Conservation (phyloP, 2,329 filamentous ascomycete species). For the Trichoderma sp. region DNA sequence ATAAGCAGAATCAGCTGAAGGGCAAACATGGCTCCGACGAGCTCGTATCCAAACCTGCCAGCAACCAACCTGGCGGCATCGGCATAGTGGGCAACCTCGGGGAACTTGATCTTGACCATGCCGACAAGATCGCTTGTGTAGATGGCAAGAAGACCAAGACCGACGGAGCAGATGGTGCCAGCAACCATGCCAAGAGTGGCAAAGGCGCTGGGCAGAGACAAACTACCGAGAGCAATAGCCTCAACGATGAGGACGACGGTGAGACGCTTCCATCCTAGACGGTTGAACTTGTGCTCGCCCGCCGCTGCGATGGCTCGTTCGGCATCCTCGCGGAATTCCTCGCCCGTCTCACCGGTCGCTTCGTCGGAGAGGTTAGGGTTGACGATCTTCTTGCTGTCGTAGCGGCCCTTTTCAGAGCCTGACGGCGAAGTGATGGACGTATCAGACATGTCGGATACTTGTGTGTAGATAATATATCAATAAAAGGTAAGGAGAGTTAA, state of each 20-base stretch:
- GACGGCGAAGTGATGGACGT: conserved; percentile 17
- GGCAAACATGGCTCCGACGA: conserved; percentile 60
- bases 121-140: conserved; percentile 49
- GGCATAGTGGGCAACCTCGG: conserved; percentile 63
- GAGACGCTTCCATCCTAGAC: conserved; percentile 56
- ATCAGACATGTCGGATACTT: conserved; percentile 16
- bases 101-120: conserved; percentile 49
- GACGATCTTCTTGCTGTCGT: conserved; percentile 22
- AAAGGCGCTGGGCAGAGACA: conserved; percentile 52
- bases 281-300: conserved; percentile 50
- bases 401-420: conserved; percentile 14
- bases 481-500: not conserved
- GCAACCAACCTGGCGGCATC: conserved; percentile 64
- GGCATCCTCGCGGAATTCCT: conserved; percentile 48
- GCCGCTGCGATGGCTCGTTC: conserved; percentile 48
- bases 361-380: conserved; percentile 25
- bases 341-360: conserved; percentile 34
- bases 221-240: conserved; percentile 53
- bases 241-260: conserved; percentile 56
- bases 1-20: conserved; percentile 68
- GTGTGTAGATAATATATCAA: not conserved
- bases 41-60: conserved; percentile 59
- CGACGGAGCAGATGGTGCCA: conserved; percentile 44
- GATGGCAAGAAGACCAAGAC: conserved; percentile 46
- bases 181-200: conserved; percentile 54